Evolutionary conservation across 352 stramenopile genomes (phyloP).

Genomic region (Phytophthora citricola): DNA sequence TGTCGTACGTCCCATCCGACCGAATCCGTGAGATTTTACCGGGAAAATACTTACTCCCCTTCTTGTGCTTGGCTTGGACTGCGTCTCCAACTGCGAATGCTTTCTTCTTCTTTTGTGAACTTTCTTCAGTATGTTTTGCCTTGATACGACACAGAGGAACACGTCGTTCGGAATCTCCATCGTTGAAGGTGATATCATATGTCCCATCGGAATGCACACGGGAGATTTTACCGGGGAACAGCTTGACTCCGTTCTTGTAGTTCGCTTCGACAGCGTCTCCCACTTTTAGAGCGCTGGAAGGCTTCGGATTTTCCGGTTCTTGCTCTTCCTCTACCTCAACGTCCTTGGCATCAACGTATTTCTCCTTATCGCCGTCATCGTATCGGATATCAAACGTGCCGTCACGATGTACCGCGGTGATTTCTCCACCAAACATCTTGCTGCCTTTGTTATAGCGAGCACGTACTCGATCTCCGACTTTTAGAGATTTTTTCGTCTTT

Average conservation of each 20-base stretch:
- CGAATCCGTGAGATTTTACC: constrained; percentile 58
- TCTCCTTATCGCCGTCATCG: constrained; percentile 61
- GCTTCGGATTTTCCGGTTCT: neutral
- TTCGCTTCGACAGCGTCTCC: constrained; percentile 40
- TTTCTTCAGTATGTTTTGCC: constrained; percentile 7
- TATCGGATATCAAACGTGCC: constrained; percentile 69
- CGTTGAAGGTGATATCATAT: constrained; percentile 58
- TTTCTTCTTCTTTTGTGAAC: constrained; percentile 22
- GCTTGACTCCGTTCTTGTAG: constrained; percentile 49
- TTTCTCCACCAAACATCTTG: constrained; percentile 45
- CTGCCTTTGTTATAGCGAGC: constrained; percentile 52
- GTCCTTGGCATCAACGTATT: constrained; percentile 35
- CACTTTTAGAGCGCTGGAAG: constrained; percentile 17
- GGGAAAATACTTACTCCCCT: constrained; percentile 45
- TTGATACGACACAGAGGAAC: constrained; percentile 42
- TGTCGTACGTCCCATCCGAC: constrained; percentile 62
- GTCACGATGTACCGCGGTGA: constrained; percentile 49
- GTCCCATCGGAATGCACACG: constrained; percentile 59
- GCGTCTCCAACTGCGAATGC: constrained; percentile 44
- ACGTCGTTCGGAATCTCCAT: constrained; percentile 55
- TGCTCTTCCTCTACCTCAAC: constrained; percentile 37
- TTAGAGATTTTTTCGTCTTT: constrained; percentile 16
- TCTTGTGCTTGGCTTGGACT: constrained; percentile 56
- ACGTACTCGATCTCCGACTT: constrained; percentile 48
- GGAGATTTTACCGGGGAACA: constrained; percentile 69